Evolutionary conservation across 352 stramenopile genomes (phyloP).

Genomic region (Pythium pyrilobum): DNA sequence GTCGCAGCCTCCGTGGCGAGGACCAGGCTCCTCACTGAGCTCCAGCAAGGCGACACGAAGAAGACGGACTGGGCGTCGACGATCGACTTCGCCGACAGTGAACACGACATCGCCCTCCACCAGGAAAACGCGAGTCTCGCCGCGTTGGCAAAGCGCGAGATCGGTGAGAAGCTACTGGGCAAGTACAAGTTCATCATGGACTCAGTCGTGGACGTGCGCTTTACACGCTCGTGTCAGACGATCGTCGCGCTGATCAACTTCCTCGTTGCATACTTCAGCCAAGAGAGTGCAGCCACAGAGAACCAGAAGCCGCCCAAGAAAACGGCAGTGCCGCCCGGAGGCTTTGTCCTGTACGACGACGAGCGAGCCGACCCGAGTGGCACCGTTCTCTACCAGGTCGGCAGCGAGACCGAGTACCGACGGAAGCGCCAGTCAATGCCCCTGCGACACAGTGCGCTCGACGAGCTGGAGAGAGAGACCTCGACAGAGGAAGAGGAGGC

Average conservation of each 20-base stretch:
- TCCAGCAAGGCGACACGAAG: not conserved
- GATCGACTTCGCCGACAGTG: slow-evolving; percentile 6
- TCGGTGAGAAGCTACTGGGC: slow-evolving; percentile 42
- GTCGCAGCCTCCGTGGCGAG: not conserved
- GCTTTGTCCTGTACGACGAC: slow-evolving; percentile 10
- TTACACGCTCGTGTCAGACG: slow-evolving; percentile 48
- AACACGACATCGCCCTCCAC: slow-evolving; percentile 7
- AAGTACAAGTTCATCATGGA: slow-evolving; percentile 74
- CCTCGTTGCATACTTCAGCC: slow-evolving; percentile 34
- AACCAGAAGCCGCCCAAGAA: not conserved
- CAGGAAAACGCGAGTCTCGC: slow-evolving; percentile 1
- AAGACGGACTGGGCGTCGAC: slow-evolving; percentile 12
- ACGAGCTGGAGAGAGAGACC: not conserved
- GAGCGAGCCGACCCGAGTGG: slow-evolving; percentile 1
- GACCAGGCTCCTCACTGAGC: not conserved
- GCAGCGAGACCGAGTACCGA: slow-evolving; percentile 7
- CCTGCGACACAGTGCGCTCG: slow-evolving; percentile 10
- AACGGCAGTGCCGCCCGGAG: not conserved
- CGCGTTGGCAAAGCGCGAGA: slow-evolving; percentile 15
- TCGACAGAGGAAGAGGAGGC: not conserved
- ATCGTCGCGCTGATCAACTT: slow-evolving; percentile 62
- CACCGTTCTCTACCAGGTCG: slow-evolving; percentile 8
- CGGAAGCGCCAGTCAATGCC: slow-evolving; percentile 11
- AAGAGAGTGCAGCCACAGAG: slow-evolving; percentile 1
- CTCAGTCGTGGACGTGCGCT: slow-evolving; percentile 51